Percentiles rank a stretch among this genome's conserved stretches.
Conservation (phyloP, 1,284 basidiomycete genomes). For the Boletus mariae region DNA sequence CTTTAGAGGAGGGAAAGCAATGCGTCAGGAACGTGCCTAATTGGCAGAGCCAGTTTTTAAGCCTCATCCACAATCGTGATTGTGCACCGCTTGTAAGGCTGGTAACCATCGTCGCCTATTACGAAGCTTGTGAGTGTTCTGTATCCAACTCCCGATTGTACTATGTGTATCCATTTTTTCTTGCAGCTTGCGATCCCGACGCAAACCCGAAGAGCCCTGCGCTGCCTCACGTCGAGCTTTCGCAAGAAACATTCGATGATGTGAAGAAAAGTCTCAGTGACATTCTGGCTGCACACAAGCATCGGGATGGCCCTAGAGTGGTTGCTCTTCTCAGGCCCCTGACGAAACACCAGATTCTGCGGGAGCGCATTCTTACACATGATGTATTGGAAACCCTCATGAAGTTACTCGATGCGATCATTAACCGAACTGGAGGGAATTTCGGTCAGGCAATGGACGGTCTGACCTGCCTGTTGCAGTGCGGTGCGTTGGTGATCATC, state of each 20-base stretch:
- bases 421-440: neutral
- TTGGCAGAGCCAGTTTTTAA: slow-evolving; percentile 11
- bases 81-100: slow-evolving; percentile 16
- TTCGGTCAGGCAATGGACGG: slow-evolving; percentile 22
- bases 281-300: slow-evolving; percentile 11
- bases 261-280: slow-evolving; percentile 6
- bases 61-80: slow-evolving; percentile 9
- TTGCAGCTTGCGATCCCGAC: slow-evolving; percentile 11
- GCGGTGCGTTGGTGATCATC: slow-evolving; percentile 10
- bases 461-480: slow-evolving; percentile 18
- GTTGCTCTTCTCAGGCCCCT: slow-evolving; percentile 23
- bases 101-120: slow-evolving; percentile 24
- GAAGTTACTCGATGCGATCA: slow-evolving; percentile 10
- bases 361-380: slow-evolving; percentile 12
- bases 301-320: slow-evolving; percentile 19
- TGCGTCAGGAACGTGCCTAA: slow-evolving; percentile 10
- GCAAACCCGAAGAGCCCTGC: neutral
- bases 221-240: neutral
- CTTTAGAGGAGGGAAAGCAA: slow-evolving; percentile 24
- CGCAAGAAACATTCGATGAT: neutral
- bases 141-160: neutral
- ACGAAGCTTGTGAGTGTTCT: slow-evolving; percentile 20
- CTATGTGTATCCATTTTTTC: neutral
- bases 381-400: slow-evolving; percentile 16
- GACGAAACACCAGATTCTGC: slow-evolving; percentile 14